Evolutionary conservation across 108 stramenopile species (phyloP), one percentile per base, ranked within the genome.

Genomic region (Stephanodiscus minutulus): DNA sequence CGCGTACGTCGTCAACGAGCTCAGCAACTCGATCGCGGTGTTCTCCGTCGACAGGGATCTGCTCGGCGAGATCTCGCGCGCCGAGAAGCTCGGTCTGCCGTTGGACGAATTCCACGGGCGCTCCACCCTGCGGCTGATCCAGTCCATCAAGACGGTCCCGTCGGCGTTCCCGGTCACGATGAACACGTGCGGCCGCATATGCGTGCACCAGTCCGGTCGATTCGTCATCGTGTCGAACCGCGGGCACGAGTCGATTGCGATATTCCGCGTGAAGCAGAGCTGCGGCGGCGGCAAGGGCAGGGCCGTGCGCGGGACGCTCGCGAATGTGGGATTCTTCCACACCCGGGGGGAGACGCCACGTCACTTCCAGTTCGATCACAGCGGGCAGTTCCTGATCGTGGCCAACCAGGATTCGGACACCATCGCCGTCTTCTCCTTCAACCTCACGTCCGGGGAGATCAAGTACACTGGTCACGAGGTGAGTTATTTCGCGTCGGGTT

Each of bases 331-430:
- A 44, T 94, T 90, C 79, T 94, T 88, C 73, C 97, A 97, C 86
- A 97, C 97, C 13, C 84, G 91, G 9, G 97, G 97, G 17, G 89
- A 91, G 64, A 96, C 95, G 27, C 97, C 97, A 2, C 83, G 97
- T 5, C 97, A 97, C 82, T 97, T 93, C 70, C 90, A 96, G 50
- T 97, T 96, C 71, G 97, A 97, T 68, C 76, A 86, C 39, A 86
- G 83, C 27, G 97, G 97, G 3, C 91, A 93, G 56, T 96, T 89
- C 61, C 63, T 97, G 8, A 73, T 97, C 29, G 93, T 95, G 12
- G 97, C 97, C 55, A 97, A 97, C 78, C 97, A 97, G 82, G 97
- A 97, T 77, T 84, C 89, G 0, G 87, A 97, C 57, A 87, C 88
- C 60, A 79, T 97, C 63, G 88, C 93, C 22, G 77, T 97, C 12